Evolutionary conservation across 73 alveolate genomes (phyloP).

Genomic region (Paramecium octaurelia): DNA sequence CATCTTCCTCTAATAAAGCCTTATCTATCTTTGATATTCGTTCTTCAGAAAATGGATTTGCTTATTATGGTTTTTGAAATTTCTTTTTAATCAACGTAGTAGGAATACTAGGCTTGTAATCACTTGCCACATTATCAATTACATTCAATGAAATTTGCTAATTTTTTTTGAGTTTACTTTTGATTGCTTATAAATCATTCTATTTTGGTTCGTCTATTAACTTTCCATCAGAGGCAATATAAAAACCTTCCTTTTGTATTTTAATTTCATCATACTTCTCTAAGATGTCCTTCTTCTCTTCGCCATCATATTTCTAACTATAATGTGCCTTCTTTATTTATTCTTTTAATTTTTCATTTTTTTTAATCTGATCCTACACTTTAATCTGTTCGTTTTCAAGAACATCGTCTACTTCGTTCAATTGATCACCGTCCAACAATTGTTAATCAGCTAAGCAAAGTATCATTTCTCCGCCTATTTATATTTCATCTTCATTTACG

Average conservation of each 20-base stretch:
- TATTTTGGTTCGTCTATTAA: background rate
- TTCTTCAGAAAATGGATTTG: background rate
- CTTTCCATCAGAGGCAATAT: background rate
- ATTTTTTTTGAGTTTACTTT: background rate
- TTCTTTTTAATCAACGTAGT: background rate
- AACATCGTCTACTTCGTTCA: constrained; percentile 4
- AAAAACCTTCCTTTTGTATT: constrained; percentile 36
- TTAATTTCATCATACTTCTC: constrained; percentile 4
- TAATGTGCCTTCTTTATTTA: background rate
- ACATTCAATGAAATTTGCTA: background rate
- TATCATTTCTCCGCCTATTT: background rate
- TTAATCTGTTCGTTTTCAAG: background rate
- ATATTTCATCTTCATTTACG: constrained; percentile 35
- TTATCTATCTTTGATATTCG: background rate
- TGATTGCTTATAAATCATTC: background rate
- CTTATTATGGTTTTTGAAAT: background rate
- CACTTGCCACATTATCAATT: background rate
- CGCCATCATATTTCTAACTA: background rate
- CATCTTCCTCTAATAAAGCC: background rate
- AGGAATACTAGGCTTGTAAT: constrained; percentile 1
- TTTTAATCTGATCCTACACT: background rate
- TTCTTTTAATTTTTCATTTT: background rate
- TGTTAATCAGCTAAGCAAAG: background rate
- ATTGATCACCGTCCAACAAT: background rate
- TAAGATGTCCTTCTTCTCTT: background rate